Evolutionary conservation across 345 rosid species (phyloP).

Genomic region (Citropsis articulata): DNA sequence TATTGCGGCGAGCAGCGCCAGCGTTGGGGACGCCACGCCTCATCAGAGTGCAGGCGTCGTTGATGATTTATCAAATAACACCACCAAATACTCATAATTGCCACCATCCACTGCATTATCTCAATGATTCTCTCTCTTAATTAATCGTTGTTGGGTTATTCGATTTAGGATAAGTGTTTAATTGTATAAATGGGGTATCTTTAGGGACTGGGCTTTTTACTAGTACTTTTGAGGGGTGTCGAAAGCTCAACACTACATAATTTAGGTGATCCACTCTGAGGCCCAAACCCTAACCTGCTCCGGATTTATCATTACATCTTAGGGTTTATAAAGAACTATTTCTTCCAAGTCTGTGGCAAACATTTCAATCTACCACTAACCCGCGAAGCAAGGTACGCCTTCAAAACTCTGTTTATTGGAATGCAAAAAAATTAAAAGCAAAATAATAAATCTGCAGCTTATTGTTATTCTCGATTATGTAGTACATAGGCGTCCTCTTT

Average conservation of each 20-base stretch:
- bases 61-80: too few species aligned
- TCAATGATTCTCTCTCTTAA: too few species aligned
- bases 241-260: accelerated
- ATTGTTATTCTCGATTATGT: background rate
- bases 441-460: background rate
- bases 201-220: accelerated
- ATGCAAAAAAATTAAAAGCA: background rate
- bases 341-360: background rate
- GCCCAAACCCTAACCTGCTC: background rate
- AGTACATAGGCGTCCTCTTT: background rate
- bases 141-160: too few species aligned
- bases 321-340: background rate
- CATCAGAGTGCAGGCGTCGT: too few species aligned
- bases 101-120: too few species aligned
- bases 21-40: too few species aligned
- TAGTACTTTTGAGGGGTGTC: too few species aligned
- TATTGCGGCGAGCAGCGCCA: too few species aligned
- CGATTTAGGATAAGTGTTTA: too few species aligned
- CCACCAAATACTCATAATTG: too few species aligned
- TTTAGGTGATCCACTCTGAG: too few species aligned
- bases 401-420: background rate
- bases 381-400: background rate
- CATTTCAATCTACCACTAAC: too few species aligned
- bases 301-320: background rate
- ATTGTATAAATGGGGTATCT: background rate